Percentiles rank a stretch among this genome's conserved stretches.
Conservation (phyloP, 2,329 filamentous ascomycete species). For the Beauveria rudraprayagi region DNA sequence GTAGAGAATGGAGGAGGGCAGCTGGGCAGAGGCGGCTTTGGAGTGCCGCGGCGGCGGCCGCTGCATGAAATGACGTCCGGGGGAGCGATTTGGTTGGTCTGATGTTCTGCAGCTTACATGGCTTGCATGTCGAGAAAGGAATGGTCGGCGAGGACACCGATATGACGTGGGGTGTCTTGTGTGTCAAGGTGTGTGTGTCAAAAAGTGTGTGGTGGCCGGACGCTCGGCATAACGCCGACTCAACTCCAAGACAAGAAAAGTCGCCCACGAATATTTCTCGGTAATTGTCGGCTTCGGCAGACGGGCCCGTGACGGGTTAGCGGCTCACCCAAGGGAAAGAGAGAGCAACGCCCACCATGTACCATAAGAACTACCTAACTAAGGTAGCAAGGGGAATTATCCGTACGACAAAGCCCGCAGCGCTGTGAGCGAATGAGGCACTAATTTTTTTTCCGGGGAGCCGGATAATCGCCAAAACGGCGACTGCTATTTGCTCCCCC, state of each 20-base stretch:
- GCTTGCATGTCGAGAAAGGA: not conserved
- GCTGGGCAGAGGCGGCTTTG: conserved; percentile 1
- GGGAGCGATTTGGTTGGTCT: not conserved
- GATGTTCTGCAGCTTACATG: not conserved
- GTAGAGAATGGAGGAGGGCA: conserved; percentile 25
- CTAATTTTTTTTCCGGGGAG: not conserved
- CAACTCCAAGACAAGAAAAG: not conserved
- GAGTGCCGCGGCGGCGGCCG: not conserved
- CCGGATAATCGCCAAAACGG: conserved; percentile 10
- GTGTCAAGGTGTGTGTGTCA: not conserved
- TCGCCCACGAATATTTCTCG: conserved; percentile 2
- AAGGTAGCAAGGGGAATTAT: not conserved
- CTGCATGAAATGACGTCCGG: not conserved
- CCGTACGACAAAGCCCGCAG: too few species aligned
- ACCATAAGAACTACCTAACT: too few species aligned
- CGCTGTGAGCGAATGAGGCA: conserved; percentile 13
- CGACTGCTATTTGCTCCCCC: conserved; percentile 4
- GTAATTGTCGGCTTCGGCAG: conserved; percentile 9
- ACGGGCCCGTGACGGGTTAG: not conserved
- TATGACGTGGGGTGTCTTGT: not conserved
- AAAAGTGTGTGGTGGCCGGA: not conserved
- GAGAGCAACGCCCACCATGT: not conserved
- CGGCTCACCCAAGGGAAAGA: not conserved
- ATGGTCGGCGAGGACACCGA: not conserved
- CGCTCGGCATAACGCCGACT: conserved; percentile 8